Evolutionary conservation across 805 yeast genomes (phyloP).

Genomic region (Saccharomycopsis sp.): DNA sequence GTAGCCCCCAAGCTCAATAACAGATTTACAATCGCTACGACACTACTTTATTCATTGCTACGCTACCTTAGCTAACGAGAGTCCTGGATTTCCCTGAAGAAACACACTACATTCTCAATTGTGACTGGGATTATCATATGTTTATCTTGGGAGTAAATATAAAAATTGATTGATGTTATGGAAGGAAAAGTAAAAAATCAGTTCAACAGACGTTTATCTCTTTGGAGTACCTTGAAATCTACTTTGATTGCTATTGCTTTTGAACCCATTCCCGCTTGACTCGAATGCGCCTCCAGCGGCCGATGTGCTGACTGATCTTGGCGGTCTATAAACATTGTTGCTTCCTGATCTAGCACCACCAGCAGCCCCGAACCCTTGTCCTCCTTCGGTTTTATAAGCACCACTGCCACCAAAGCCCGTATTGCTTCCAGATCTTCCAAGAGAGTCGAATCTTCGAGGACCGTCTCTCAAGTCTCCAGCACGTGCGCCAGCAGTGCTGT

Average conservation of each 20-base stretch:
- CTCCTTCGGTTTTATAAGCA: background rate
- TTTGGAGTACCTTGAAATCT: background rate
- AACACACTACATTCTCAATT: too few species aligned
- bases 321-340: background rate
- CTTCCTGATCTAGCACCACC: constrained; percentile 22
- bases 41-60: too few species aligned
- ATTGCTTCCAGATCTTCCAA: background rate
- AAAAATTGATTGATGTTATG: too few species aligned
- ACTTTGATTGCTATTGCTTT: background rate
- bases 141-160: background rate
- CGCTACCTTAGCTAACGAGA: too few species aligned
- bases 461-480: background rate
- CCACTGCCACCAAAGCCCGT: background rate
- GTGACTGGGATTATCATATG: too few species aligned
- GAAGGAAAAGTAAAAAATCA: too few species aligned
- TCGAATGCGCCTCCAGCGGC: constrained; percentile 6
- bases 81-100: too few species aligned
- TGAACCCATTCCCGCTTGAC: background rate
- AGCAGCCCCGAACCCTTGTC: constrained; percentile 1
- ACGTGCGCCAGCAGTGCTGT: background rate
- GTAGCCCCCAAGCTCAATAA: too few species aligned
- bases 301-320: constrained; percentile 19
- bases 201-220: background rate
- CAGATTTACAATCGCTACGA: too few species aligned
- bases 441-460: background rate